phyloP scores from a whole-genome alignment of 306 rosid species.

The Sicyos baderoa region DNA sequence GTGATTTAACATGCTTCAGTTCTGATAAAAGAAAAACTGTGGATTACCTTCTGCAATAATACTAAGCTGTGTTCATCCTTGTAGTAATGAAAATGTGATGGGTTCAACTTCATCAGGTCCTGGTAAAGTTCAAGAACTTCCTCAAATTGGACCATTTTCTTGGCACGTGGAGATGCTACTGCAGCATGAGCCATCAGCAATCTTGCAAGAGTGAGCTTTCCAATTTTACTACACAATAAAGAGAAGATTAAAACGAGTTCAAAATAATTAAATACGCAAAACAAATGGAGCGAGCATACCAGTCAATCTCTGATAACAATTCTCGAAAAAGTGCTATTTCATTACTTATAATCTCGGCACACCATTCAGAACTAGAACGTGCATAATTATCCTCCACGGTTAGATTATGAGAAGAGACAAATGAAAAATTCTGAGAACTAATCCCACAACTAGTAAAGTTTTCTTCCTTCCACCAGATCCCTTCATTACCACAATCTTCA shows the following conservation, averaged over 20 bases:
- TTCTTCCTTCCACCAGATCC: constrained; percentile 48
- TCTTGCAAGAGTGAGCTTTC: constrained; percentile 85
- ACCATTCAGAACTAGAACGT: constrained; percentile 44
- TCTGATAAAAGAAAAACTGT: too few relatives aligned
- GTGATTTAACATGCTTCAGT: too few relatives aligned
- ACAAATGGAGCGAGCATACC: constrained; percentile 37
- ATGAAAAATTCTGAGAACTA: constrained; percentile 33
- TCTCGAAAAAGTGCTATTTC: constrained; percentile 58
- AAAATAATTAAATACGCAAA: background rate
- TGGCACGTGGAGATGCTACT: constrained; percentile 35
- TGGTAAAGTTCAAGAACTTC: constrained; percentile 62
- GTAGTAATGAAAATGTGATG: constrained; percentile 56
- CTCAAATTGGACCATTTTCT: constrained; percentile 35
- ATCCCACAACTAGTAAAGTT: constrained; percentile 33
- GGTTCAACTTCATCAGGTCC: constrained; percentile 56
- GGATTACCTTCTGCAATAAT: constrained; percentile 38
- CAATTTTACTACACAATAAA: constrained; percentile 60
- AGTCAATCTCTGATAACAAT: constrained; percentile 48
- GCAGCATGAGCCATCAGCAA: constrained; percentile 62
- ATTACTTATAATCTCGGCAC: constrained; percentile 43
- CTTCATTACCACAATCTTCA: constrained; percentile 27
- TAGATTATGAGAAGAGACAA: constrained; percentile 28
- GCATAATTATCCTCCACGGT: constrained; percentile 28
- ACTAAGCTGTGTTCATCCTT: constrained; percentile 43
- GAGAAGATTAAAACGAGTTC: background rate